Conservation (phyloP, 345 rosid species). For the Melaleuca quinquenervia region DNA sequence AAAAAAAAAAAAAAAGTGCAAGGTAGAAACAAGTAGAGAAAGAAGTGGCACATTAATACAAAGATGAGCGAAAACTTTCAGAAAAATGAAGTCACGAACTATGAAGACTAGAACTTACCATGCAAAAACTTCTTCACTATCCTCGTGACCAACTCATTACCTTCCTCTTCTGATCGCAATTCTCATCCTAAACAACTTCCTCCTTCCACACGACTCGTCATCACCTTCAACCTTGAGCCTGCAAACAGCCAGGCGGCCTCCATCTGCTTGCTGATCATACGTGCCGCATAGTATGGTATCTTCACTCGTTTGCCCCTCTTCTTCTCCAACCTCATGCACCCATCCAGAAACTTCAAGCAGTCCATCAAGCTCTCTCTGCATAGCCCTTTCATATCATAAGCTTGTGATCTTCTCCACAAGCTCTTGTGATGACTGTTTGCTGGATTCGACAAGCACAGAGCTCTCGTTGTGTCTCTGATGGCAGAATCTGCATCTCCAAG, state of each 20-base stretch:
- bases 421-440: slow-evolving; percentile 50
- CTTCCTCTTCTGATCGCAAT: neutral
- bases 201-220: neutral
- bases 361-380: slow-evolving; percentile 85
- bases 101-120: neutral
- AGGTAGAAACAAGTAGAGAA: neutral
- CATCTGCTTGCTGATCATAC: slow-evolving; percentile 68
- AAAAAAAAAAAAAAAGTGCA: neutral
- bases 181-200: neutral
- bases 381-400: slow-evolving; percentile 65
- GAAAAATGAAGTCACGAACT: neutral
- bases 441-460: slow-evolving; percentile 42
- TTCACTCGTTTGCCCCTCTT: slow-evolving; percentile 4
- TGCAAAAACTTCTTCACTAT: neutral
- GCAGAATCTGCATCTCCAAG: slow-evolving; percentile 42
- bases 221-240: neutral
- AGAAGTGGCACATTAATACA: neutral
- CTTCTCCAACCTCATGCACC: slow-evolving; percentile 12
- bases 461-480: slow-evolving; percentile 74
- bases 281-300: slow-evolving; percentile 49
- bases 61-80: neutral
- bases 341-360: slow-evolving; percentile 45
- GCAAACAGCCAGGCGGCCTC: slow-evolving; percentile 45
- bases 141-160: neutral
- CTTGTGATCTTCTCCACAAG: slow-evolving; percentile 93